Conservation (phyloP, 192 early-diverging fungal genomes). For the Coemansia sp. region DNA sequence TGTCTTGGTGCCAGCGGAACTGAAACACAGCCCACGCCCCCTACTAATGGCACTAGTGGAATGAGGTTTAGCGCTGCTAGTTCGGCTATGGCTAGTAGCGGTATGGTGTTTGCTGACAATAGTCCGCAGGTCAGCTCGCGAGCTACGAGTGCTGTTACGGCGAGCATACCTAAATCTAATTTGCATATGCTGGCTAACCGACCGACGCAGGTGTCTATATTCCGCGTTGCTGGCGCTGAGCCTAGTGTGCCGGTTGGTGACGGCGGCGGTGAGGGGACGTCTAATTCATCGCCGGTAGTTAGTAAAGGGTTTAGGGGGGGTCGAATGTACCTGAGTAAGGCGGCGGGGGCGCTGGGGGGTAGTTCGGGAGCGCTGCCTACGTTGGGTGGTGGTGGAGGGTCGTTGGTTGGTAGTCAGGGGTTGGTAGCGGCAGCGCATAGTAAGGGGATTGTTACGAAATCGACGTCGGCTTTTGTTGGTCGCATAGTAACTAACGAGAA, state of each 20-base stretch:
- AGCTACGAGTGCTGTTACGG: not conserved
- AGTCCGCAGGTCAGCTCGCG: not conserved
- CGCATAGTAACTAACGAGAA: slow-evolving; percentile 71
- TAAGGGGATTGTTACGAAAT: slow-evolving; percentile 69
- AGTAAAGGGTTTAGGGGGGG: slow-evolving; percentile 25
- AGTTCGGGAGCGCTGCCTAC: not conserved
- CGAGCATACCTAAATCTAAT: not conserved
- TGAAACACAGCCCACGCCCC: slow-evolving; percentile 1
- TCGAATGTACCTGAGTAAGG: slow-evolving; percentile 12
- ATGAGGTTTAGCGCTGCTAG: slow-evolving; percentile 29
- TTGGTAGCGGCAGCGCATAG: slow-evolving; percentile 43
- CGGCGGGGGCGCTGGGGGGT: not conserved
- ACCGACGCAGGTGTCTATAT: slow-evolving; percentile 31
- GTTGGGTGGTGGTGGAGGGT: too few relatives aligned
- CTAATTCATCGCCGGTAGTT: not conserved
- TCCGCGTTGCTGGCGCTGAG: not conserved
- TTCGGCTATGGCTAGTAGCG: slow-evolving; percentile 27
- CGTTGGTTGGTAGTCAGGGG: not conserved
- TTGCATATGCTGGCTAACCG: slow-evolving; percentile 21
- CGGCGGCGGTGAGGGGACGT: slow-evolving; percentile 3
- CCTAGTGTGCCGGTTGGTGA: not conserved
- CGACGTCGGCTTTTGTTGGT: slow-evolving; percentile 69
- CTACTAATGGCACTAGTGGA: not conserved
- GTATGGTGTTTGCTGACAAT: slow-evolving; percentile 29
- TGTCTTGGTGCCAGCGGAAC: slow-evolving; percentile 20